Evolutionary conservation across 2,329 filamentous ascomycete species (phyloP).

Genomic region (Bipolaris cookei): DNA sequence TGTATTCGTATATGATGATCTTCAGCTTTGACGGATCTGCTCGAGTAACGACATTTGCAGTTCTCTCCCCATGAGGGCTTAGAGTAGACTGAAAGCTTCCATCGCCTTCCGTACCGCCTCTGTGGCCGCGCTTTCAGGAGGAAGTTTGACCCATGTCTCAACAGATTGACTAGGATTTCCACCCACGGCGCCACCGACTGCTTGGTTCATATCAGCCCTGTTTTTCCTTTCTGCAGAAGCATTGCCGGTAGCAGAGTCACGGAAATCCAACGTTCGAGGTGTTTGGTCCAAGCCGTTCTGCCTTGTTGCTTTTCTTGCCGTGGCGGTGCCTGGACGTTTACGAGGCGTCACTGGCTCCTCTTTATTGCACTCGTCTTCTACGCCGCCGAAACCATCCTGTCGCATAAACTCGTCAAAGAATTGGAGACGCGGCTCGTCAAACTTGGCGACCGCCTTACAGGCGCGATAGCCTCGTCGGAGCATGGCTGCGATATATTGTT

Average conservation of each 20-base stretch:
- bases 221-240: background rate
- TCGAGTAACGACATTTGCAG: background rate
- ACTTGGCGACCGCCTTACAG: conserved; percentile 12
- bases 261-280: conserved; percentile 5
- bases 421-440: conserved; percentile 15
- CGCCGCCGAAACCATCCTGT: conserved; percentile 14
- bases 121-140: conserved; percentile 10
- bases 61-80: background rate
- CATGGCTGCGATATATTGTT: conserved; percentile 7
- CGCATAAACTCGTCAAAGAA: conserved; percentile 18
- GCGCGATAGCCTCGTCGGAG: conserved; percentile 7
- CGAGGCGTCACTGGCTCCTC: conserved; percentile 4
- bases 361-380: conserved; percentile 2
- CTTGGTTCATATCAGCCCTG: background rate
- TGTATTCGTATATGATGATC: background rate
- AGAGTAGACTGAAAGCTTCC: conserved; percentile 11
- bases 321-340: conserved; percentile 10
- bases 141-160: conserved; percentile 8
- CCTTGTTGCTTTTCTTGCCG: background rate
- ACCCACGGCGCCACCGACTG: background rate
- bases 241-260: background rate
- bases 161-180: conserved; percentile 4
- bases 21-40: too few relatives aligned
- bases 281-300: conserved; percentile 1
- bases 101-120: conserved; percentile 15